Evolutionary conservation across 768 basidiomycete genomes (phyloP), one percentile per base, ranked within the genome.

Genomic region (Harrya chromipes): DNA sequence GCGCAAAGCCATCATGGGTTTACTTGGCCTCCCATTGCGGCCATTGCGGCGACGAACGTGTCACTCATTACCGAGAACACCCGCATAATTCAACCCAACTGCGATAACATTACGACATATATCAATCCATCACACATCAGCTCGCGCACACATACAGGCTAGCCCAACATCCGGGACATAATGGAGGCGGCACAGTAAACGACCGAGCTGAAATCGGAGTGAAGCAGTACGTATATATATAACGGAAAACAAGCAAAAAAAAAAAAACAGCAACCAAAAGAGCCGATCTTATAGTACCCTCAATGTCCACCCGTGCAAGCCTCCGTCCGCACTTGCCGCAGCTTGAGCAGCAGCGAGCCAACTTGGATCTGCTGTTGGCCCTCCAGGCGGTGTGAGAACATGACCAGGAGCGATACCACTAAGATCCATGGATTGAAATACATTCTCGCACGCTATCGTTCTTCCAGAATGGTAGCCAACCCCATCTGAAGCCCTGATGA

Each of bases 401-500:
- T 72, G 74, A 1, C 72, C 76, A 4, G 66, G 62, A 17, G 66
- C 55, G 60, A 83, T 76, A 21, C 69, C 73, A 27, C 74, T 73
- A 42, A 90, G 72, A 61, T 87, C 84, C 69, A 90, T 77, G 14
- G 74, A 67, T 59, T 84, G 82, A 67, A 89, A 87, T 16, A 87
- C 79, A 61, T 87, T 87, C 64, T 92, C 90, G 63, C 87, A 88
- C 16, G 87, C 79, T 50, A 93, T 82, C 37, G 85, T 87, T 54
- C 89, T 80, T 33, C 90, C 90, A 19, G 91, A 91, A 64, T 91
- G 88, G 65, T 91, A 93, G 4, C 90, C 90, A 26, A 92, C 83
- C n/a, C 91, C 89, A 58, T 93, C 90, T 36, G 74, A 79, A 14
- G 85, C 74, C 27, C 90, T 82, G 49, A 93, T 90, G 63, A 93